These are phyloP conservation scores for Acanthamoeba lenticulata DNA, from an alignment of 208 protist species.

Conservation along the genomic window DNA sequence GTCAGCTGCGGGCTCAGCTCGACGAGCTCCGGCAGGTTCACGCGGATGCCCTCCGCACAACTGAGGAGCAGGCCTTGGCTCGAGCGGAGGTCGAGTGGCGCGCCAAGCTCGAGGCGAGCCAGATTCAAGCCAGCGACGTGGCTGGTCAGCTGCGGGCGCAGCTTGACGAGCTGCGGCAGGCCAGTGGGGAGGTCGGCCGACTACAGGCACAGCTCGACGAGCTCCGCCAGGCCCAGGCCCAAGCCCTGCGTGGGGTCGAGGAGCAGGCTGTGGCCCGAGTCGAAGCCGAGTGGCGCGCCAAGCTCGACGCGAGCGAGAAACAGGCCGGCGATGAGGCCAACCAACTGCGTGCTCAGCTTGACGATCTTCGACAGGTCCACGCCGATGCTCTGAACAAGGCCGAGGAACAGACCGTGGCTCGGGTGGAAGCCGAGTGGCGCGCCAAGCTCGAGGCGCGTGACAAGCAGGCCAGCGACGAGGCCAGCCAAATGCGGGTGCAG, in stretches of 20 bases:
- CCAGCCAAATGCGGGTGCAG: not conserved
- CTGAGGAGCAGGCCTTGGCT: too few relatives aligned
- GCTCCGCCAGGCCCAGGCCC: not conserved
- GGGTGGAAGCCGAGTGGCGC: not conserved
- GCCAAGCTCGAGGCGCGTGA: not conserved
- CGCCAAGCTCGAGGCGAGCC: too few relatives aligned
- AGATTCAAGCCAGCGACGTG: too few relatives aligned
- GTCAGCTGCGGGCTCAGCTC: not conserved
- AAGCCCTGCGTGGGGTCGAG: not conserved
- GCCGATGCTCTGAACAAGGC: not conserved
- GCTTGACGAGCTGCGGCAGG: too few relatives aligned
- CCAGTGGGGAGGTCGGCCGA: too few relatives aligned
- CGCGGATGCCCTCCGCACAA: too few relatives aligned
- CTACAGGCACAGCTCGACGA: not conserved
- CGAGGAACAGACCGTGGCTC: not conserved
- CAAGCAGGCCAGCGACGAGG: not conserved
- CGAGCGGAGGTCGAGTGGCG: too few relatives aligned
- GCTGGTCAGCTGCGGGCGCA: too few relatives aligned
- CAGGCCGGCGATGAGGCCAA: not conserved
- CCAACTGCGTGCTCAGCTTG: not conserved
- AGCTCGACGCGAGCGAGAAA: not conserved
- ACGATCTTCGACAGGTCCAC: not conserved
- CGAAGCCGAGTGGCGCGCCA: not conserved
- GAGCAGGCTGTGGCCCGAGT: not conserved
- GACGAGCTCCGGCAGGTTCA: not conserved